Evolutionary conservation across 352 stramenopile genomes (phyloP).

Genomic region (Phytophthora fragariae): DNA sequence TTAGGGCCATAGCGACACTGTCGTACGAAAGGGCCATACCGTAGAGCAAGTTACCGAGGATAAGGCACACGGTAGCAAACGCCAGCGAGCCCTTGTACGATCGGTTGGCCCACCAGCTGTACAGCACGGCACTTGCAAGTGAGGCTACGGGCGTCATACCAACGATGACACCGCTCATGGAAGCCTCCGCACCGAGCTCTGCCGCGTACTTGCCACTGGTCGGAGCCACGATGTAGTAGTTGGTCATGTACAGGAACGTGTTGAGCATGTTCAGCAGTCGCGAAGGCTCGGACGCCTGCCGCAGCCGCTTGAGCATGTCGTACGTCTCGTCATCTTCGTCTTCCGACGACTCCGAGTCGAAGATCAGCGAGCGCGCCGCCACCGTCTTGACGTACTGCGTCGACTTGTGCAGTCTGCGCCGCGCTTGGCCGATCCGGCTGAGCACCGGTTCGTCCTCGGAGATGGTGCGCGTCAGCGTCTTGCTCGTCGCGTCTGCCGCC

Average conservation of each 20-base stretch:
- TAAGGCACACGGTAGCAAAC: slow-evolving; percentile 82
- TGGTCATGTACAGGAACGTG: slow-evolving; percentile 98
- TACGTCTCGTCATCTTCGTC: slow-evolving; percentile 83
- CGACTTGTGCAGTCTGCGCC: slow-evolving; percentile 76
- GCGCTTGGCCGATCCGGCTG: slow-evolving; percentile 69
- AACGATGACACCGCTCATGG: slow-evolving; percentile 95
- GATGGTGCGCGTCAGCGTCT: slow-evolving; percentile 59
- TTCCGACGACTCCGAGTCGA: slow-evolving; percentile 82
- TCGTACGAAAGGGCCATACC: slow-evolving; percentile 80
- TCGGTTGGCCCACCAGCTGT: slow-evolving; percentile 94
- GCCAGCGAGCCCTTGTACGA: slow-evolving; percentile 90
- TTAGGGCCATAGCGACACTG: slow-evolving; percentile 89
- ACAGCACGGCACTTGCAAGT: slow-evolving; percentile 93
- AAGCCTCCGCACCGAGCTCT: slow-evolving; percentile 87
- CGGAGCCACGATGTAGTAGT: slow-evolving; percentile 98
- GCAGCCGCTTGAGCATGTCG: slow-evolving; percentile 60
- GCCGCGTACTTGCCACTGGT: slow-evolving; percentile 94
- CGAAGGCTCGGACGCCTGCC: slow-evolving; percentile 65
- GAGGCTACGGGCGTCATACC: slow-evolving; percentile 97
- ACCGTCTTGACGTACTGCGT: slow-evolving; percentile 89
- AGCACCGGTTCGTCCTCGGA: slow-evolving; percentile 83
- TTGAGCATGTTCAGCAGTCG: slow-evolving; percentile 94
- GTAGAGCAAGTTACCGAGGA: slow-evolving; percentile 91
- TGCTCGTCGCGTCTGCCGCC: slow-evolving; percentile 30
- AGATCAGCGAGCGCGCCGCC: slow-evolving; percentile 83